Conservation (phyloP, 257 asterid genomes). For the Eustoma russellianum region DNA sequence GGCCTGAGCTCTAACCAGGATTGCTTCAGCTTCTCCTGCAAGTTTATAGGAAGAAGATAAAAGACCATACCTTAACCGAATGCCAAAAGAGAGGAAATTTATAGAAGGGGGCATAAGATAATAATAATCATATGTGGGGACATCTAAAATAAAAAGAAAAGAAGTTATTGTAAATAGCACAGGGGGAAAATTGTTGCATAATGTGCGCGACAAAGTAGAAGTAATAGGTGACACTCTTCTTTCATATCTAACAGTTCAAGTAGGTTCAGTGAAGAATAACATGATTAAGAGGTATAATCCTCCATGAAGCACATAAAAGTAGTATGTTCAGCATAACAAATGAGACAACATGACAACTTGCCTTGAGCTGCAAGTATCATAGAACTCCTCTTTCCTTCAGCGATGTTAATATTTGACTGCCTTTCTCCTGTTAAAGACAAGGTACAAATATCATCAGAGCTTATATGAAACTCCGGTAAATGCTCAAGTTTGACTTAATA, state of each 20-base stretch:
- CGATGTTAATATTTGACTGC: slow-evolving; percentile 75
- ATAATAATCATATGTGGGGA: background rate
- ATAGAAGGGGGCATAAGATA: too few species aligned
- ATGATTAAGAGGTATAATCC: background rate
- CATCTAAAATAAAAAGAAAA: too few species aligned
- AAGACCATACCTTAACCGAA: too few species aligned
- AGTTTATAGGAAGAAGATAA: background rate
- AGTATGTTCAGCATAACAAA: too few species aligned
- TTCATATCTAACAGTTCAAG: background rate
- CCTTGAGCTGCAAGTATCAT: slow-evolving; percentile 83
- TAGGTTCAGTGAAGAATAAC: background rate
- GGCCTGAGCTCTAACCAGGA: slow-evolving; percentile 73
- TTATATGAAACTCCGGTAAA: too few species aligned
- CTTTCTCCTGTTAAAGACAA: slow-evolving; percentile 56
- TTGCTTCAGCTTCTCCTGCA: slow-evolving; percentile 95
- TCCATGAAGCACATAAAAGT: too few species aligned
- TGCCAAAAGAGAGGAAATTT: background rate
- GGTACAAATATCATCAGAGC: background rate
- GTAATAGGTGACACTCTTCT: too few species aligned
- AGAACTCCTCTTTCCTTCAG: slow-evolving; percentile 63
- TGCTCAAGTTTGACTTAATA: too few species aligned
- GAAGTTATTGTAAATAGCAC: too few species aligned
- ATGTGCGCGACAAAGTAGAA: too few species aligned
- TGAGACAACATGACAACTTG: slow-evolving; percentile 15
- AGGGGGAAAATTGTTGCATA: too few species aligned